These are phyloP conservation scores for Floccularia luteovirens DNA, from an alignment of 768 basidiomycete genomes.

Conservation along the genomic window DNA sequence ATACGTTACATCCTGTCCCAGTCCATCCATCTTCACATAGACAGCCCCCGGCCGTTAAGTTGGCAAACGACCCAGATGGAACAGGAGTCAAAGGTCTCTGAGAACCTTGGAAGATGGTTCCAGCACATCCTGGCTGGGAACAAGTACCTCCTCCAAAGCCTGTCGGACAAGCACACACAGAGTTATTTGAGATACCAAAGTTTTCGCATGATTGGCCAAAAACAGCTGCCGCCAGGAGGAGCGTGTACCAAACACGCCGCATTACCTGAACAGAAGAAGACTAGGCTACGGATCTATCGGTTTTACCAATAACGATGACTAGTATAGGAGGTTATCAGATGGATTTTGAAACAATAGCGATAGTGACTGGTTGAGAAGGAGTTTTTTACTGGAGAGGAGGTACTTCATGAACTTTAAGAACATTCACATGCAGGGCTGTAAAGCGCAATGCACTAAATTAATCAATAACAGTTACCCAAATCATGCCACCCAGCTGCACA, in stretches of 20 bases:
- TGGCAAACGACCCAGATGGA: conserved; percentile 41
- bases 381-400: too few species aligned
- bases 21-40: conserved; percentile 70
- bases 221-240: conserved; percentile 12
- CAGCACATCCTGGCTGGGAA: conserved; percentile 67
- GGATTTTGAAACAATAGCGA: too few species aligned
- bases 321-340: too few species aligned
- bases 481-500: too few species aligned
- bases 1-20: conserved; percentile 78
- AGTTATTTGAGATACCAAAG: conserved; percentile 50
- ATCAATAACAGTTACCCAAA: too few species aligned
- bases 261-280: not conserved
- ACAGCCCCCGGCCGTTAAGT: conserved; percentile 63
- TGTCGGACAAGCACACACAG: conserved; percentile 67
- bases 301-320: not conserved
- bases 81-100: conserved; percentile 41
- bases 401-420: too few species aligned
- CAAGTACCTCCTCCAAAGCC: conserved; percentile 76
- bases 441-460: too few species aligned
- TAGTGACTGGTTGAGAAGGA: too few species aligned
- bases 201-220: conserved; percentile 56
- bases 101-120: conserved; percentile 71
- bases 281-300: too few species aligned
- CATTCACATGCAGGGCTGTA: too few species aligned
- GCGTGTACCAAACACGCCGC: conserved; percentile 7